A percentile compares a stretch with the other conserved stretches of the same genome.
phyloP scores from a whole-genome alignment of 768 basidiomycete species.

The Naganishia randhawae region DNA sequence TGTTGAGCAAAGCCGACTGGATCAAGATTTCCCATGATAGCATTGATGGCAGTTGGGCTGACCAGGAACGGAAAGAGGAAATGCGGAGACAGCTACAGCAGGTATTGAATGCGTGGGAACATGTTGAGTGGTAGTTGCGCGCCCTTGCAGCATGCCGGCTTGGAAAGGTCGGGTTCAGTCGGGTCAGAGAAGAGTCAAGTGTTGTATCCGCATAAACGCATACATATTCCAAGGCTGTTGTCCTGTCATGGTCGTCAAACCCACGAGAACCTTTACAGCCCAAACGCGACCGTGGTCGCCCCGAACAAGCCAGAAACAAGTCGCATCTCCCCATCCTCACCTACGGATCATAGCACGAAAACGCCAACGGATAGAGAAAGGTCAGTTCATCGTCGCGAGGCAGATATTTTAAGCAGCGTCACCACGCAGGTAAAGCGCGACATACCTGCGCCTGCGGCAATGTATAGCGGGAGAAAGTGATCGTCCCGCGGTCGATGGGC shows the following conservation, averaged over 20 bases:
- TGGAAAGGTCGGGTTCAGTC: too few species aligned
- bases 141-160: not conserved
- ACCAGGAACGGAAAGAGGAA: conserved; percentile 30
- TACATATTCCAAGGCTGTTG: not conserved
- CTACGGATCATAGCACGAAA: not conserved
- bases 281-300: conserved; percentile 20
- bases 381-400: not conserved
- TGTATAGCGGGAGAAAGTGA: conserved; percentile 19
- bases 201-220: not conserved
- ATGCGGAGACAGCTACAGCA: conserved; percentile 23
- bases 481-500: conserved; percentile 12
- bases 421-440: not conserved
- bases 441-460: conserved; percentile 23
- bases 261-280: not conserved
- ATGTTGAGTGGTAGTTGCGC: conserved; percentile 4
- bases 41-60: conserved; percentile 35
- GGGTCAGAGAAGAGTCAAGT: not conserved
- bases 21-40: conserved; percentile 29
- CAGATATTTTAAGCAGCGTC: too few species aligned
- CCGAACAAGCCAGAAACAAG: conserved; percentile 14
- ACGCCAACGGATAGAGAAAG: not conserved
- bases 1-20: conserved; percentile 32
- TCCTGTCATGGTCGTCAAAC: too few species aligned
- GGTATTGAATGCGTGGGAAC: conserved; percentile 30
- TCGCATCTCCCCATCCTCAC: conserved; percentile 10